Conservation (phyloP, 2,329 filamentous ascomycete species). For the Epichloe sp. region DNA sequence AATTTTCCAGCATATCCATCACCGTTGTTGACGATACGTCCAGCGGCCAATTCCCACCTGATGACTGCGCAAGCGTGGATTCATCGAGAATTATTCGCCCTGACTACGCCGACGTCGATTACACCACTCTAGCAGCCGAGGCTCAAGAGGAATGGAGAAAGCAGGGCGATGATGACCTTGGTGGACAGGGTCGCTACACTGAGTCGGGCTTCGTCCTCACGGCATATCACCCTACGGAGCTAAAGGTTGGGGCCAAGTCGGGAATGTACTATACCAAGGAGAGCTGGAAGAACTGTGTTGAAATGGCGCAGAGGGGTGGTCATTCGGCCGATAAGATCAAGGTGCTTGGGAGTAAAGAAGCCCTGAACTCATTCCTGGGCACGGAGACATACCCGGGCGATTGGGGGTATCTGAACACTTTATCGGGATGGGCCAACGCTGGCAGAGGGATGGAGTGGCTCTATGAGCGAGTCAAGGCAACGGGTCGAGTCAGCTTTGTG, state of each 20-base stretch:
- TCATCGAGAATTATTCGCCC: constrained; percentile 50
- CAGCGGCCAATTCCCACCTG: constrained; percentile 42
- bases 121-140: constrained; percentile 57
- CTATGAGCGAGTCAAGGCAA: constrained; percentile 37
- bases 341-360: constrained; percentile 30
- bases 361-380: constrained; percentile 31
- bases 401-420: constrained; percentile 61
- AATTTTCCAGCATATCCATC: constrained; percentile 39
- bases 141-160: constrained; percentile 61
- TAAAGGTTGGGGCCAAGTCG: constrained; percentile 23
- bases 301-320: constrained; percentile 28
- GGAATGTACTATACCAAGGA: constrained; percentile 45
- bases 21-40: constrained; percentile 44
- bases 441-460: constrained; percentile 56
- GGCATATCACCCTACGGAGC: constrained; percentile 30
- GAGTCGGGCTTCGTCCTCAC: constrained; percentile 58
- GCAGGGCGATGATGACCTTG: constrained; percentile 39
- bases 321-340: constrained; percentile 26
- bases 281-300: constrained; percentile 48
- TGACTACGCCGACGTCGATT: constrained; percentile 73
- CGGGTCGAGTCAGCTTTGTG: constrained; percentile 42
- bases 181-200: constrained; percentile 52
- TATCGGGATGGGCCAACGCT: constrained; percentile 72
- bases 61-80: constrained; percentile 49
- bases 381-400: constrained; percentile 42